These are phyloP conservation scores for Knoxia roxburghii DNA, from an alignment of 257 asterid genomes.

Conservation along the genomic window DNA sequence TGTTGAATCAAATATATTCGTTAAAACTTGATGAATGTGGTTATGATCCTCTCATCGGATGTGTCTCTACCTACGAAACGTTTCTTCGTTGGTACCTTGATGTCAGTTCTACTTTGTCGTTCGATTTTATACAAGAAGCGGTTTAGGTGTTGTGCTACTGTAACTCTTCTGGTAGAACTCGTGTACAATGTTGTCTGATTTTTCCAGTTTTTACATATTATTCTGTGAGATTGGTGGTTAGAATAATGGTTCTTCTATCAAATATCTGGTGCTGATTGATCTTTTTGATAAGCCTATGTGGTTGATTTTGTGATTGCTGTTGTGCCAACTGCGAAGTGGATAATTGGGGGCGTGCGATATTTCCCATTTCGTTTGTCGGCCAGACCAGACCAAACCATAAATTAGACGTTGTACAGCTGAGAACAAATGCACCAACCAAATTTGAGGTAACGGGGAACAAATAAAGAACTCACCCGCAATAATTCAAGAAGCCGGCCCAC, in stretches of 20 bases:
- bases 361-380: not conserved
- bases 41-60: not conserved
- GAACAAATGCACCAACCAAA: slow-evolving; percentile 13
- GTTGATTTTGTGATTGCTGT: not conserved
- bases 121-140: not conserved
- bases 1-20: not conserved
- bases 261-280: too few species aligned
- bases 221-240: too few species aligned
- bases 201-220: too few species aligned
- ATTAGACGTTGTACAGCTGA: slow-evolving; percentile 4
- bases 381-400: not conserved
- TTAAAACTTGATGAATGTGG: not conserved
- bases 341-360: not conserved
- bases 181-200: not conserved
- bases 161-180: not conserved
- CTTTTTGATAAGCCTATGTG: too few species aligned
- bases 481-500: slow-evolving; percentile 16
- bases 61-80: too few species aligned
- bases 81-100: not conserved
- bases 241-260: too few species aligned
- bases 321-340: not conserved
- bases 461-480: slow-evolving; percentile 22
- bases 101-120: not conserved
- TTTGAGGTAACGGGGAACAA: not conserved
- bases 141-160: not conserved